Conservation (phyloP, 1,284 basidiomycete species). For the Rhodotorula sp. region DNA sequence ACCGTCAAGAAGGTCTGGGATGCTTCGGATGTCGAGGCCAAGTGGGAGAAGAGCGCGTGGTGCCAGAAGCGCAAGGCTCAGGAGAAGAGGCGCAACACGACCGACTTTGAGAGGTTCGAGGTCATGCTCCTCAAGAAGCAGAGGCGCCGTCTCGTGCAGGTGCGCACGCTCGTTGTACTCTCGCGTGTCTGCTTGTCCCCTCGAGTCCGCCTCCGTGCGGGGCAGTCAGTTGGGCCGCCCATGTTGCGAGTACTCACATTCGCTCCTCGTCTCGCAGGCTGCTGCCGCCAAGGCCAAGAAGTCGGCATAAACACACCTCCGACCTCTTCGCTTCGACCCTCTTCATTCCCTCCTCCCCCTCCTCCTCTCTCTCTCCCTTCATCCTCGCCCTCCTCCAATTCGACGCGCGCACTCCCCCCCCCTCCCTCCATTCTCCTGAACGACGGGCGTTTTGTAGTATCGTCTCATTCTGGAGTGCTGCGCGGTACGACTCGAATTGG, state of each 20-base stretch:
- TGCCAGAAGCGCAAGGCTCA: constrained; percentile 81
- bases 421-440: too few species aligned
- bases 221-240: not conserved
- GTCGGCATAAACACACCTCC: constrained; percentile 32
- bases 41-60: constrained; percentile 81
- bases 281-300: constrained; percentile 40
- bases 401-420: too few species aligned
- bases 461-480: too few species aligned
- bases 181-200: not conserved
- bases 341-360: not conserved
- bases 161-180: constrained; percentile 3
- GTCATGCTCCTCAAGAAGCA: constrained; percentile 58
- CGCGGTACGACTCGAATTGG: too few species aligned
- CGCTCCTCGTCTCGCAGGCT: not conserved
- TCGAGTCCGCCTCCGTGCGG: not conserved
- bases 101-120: constrained; percentile 86
- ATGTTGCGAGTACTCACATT: not conserved
- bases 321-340: too few species aligned
- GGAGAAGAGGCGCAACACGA: constrained; percentile 71
- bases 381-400: too few species aligned
- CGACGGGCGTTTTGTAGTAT: too few species aligned
- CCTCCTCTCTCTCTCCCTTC: not conserved
- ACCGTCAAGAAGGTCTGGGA: constrained; percentile 84
- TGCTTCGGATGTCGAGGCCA: constrained; percentile 68
- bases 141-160: constrained; percentile 52